These are phyloP conservation scores for Staphylotrichum tortipilum DNA, from an alignment of 495 filamentous ascomycete genomes.

Conservation along the genomic window DNA sequence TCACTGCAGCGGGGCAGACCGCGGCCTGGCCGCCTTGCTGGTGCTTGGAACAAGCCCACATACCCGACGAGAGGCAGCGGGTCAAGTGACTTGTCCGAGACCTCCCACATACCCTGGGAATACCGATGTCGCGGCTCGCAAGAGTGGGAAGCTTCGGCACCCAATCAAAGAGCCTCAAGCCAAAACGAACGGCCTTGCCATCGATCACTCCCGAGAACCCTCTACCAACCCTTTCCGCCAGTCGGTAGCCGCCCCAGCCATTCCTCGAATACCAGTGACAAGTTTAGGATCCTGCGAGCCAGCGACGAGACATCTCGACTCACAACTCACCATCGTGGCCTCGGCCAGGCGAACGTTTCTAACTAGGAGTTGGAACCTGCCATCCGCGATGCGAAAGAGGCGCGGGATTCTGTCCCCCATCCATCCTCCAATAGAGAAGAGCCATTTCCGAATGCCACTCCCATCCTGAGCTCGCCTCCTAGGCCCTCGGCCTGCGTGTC, in stretches of 20 bases:
- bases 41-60: too few species aligned
- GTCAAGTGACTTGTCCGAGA: too few species aligned
- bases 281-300: neutral
- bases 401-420: too few species aligned
- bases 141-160: too few species aligned
- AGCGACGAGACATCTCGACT: neutral
- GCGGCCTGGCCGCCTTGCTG: too few species aligned
- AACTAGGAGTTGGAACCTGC: neutral
- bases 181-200: conserved; percentile 20
- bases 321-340: too few species aligned
- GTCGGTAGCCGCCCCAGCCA: conserved; percentile 42
- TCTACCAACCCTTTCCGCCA: neutral
- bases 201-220: conserved; percentile 1
- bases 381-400: too few species aligned
- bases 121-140: too few species aligned
- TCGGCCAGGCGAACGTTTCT: neutral
- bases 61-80: too few species aligned
- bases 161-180: conserved; percentile 5
- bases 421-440: too few species aligned
- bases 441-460: too few species aligned
- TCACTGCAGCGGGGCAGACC: conserved; percentile 34
- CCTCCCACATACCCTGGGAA: too few species aligned
- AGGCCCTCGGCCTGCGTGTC: neutral
- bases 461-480: neutral
- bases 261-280: conserved; percentile 40